Percentiles rank a stretch among this genome's conserved stretches.
Conservation (phyloP, 768 basidiomycete genomes). For the Coprinopsis cinerea region DNA sequence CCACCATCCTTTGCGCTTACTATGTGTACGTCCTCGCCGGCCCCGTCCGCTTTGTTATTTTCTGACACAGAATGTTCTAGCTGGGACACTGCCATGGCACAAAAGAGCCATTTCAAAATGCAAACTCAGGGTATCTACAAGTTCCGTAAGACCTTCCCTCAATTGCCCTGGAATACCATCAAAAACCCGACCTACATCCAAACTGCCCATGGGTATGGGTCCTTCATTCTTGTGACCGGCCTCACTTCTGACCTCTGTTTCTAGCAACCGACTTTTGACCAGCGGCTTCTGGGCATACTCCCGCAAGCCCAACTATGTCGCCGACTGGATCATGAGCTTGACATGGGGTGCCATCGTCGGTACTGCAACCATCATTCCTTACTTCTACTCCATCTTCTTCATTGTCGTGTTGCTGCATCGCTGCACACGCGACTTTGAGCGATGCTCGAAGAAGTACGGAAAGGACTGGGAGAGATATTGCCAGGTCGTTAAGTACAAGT, state of each 20-base stretch:
- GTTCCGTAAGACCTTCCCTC: slow-evolving; percentile 91
- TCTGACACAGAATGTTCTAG: slow-evolving; percentile 29
- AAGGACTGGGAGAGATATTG: slow-evolving; percentile 95
- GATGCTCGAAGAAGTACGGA: slow-evolving; percentile 88
- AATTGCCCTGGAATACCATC: slow-evolving; percentile 76
- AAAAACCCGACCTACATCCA: slow-evolving; percentile 88
- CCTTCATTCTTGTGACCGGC: background rate
- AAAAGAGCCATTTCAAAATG: slow-evolving; percentile 98
- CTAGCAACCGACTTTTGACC: slow-evolving; percentile 82
- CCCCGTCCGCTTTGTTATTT: background rate
- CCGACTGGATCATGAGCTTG: slow-evolving; percentile 84
- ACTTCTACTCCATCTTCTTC: slow-evolving; percentile 97
- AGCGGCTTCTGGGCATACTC: slow-evolving; percentile 94
- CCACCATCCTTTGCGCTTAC: slow-evolving; percentile 77
- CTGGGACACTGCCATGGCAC: slow-evolving; percentile 93
- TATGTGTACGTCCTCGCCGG: slow-evolving; percentile 53
- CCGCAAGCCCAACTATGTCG: slow-evolving; percentile 95
- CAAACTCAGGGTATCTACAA: slow-evolving; percentile 83
- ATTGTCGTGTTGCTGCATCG: slow-evolving; percentile 88
- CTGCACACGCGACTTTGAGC: slow-evolving; percentile 89
- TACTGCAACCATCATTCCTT: slow-evolving; percentile 75
- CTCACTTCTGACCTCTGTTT: background rate
- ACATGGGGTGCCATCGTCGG: slow-evolving; percentile 82
- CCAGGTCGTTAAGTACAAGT: slow-evolving; percentile 81
- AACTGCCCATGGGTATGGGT: slow-evolving; percentile 80